Evolutionary conservation across 306 rosid genomes (phyloP), one percentile per base, ranked within the genome.

Genomic region (Casuarina cunninghamiana): DNA sequence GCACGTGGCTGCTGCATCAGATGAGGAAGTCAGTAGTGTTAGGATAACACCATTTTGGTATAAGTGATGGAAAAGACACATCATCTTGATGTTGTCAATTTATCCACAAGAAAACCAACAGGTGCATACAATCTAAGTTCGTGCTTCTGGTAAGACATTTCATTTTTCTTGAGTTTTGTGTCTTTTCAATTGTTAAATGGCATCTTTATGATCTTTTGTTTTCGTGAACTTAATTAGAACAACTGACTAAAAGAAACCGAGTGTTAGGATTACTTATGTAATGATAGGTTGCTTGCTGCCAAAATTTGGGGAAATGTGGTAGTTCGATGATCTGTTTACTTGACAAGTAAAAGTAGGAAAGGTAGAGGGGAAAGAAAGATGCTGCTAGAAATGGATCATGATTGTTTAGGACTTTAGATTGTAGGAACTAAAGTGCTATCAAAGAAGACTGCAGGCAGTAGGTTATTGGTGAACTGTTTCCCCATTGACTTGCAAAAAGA

Each of bases 401-500:
- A 10, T n/a, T 54, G 61, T 2, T 54, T 54, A 54, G 61, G 61
- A 54, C 26, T 17, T 7, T 2, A 48, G 53, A 1, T 4, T 0
- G 53, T 5, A 48, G 53, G 53, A 10, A 54, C 61, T 5, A 5
- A 63, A 39, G 21, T 38, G 37, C 16, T 38, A 15, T 11, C 44
- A 8, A 21, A 63, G 26, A 63, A 38, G 38, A 39, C 71, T 66
- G 71, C 71, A 17, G 3, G 48, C 35, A 42, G 37, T 42, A 21
- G 63, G 63, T 43, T 35, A 16, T 66, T 66, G 71, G 50, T 41
- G 49, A 66, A 66, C 17, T 45, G 6, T 42, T 66, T 66, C 48
- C 17, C 49, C 13, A 53, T 72, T 49, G 62, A 69, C 77, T 76
- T 53, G 72, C 41, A 70, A 78, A 89, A 80, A 21, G 84, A 88